A percentile compares a stretch with the other conserved stretches of the same genome.
These are phyloP conservation scores for Jaapia argillacea DNA, from an alignment of 768 basidiomycete species.

Conservation along the genomic window DNA sequence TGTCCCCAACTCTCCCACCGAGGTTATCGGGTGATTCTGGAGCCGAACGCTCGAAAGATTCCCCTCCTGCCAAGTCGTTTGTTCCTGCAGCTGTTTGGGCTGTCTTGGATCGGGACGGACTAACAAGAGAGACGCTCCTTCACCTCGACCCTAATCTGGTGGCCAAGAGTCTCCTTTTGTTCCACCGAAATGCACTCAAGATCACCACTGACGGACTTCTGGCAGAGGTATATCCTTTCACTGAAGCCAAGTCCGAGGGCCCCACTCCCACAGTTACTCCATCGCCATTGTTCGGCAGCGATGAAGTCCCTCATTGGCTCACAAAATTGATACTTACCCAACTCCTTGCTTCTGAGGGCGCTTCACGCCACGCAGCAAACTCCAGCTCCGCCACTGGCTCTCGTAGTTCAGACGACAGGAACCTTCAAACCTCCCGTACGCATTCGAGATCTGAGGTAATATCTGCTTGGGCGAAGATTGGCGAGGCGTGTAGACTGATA, in stretches of 20 bases:
- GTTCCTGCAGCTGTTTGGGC: conserved; percentile 28
- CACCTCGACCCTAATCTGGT: conserved; percentile 51
- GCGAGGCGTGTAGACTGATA: conserved; percentile 56
- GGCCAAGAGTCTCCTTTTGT: conserved; percentile 51
- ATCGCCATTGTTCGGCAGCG: conserved; percentile 49
- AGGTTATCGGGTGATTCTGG: not conserved
- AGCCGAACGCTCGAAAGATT: not conserved
- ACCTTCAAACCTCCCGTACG: conserved; percentile 36
- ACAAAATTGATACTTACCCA: conserved; percentile 65
- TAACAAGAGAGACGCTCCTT: conserved; percentile 58
- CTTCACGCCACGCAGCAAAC: conserved; percentile 18
- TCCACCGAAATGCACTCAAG: conserved; percentile 47
- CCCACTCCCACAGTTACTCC: no score
- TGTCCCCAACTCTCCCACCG: not conserved
- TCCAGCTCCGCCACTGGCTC: conserved; percentile 22
- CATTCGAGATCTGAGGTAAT: conserved; percentile 69
- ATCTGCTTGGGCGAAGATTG: conserved; percentile 61
- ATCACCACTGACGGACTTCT: no score
- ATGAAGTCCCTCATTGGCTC: conserved; percentile 72
- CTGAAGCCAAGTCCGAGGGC: no score
- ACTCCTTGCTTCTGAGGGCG: conserved; percentile 52
- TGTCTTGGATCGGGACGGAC: conserved; percentile 50
- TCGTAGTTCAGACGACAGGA: conserved; percentile 9
- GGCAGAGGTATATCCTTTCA: no score
- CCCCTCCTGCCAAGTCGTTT: not conserved